phyloP scores from a whole-genome alignment of 768 basidiomycete species.

The Lactarius akahatsu region DNA sequence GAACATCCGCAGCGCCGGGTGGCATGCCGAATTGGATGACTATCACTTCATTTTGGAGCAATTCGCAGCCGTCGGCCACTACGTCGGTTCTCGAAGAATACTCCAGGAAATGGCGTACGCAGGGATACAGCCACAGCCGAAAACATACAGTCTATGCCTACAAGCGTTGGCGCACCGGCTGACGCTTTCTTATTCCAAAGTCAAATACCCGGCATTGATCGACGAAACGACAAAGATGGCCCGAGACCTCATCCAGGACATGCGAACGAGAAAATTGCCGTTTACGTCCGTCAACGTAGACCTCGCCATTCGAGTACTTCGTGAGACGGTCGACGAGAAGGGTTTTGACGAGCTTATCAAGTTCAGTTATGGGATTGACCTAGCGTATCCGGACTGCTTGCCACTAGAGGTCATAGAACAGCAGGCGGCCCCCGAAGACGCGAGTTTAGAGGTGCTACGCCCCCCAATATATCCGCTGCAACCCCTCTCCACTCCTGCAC shows the following conservation, averaged over 20 bases:
- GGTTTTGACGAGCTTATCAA: conserved; percentile 61
- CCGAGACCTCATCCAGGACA: conserved; percentile 54
- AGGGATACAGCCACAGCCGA: conserved; percentile 48
- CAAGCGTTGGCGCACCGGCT: conserved; percentile 70
- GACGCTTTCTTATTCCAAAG: conserved; percentile 51
- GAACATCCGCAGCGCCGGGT: conserved; percentile 61
- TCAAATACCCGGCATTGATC: conserved; percentile 39
- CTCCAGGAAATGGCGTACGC: conserved; percentile 54
- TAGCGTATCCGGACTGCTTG: conserved; percentile 67
- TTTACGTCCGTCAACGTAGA: conserved; percentile 65
- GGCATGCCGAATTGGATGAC: conserved; percentile 52
- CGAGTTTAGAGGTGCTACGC: conserved; percentile 39
- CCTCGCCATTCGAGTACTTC: conserved; percentile 64
- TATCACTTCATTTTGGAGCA: conserved; percentile 75
- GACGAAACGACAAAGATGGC: conserved; percentile 49
- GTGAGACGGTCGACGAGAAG: conserved; percentile 56
- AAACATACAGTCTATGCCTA: conserved; percentile 63
- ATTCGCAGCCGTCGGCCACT: conserved; percentile 74
- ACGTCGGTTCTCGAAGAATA: conserved; percentile 56
- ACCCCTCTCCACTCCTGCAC: conserved; percentile 51
- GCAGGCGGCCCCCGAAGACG: conserved; percentile 5
- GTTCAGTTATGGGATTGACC: conserved; percentile 72
- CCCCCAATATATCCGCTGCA: conserved; percentile 35
- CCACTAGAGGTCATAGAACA: conserved; percentile 45
- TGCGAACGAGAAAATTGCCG: conserved; percentile 48